Evolutionary conservation across 495 filamentous ascomycete species (phyloP), one percentile per base, ranked within the genome.

Genomic region (Penicillium simplicissimum): DNA sequence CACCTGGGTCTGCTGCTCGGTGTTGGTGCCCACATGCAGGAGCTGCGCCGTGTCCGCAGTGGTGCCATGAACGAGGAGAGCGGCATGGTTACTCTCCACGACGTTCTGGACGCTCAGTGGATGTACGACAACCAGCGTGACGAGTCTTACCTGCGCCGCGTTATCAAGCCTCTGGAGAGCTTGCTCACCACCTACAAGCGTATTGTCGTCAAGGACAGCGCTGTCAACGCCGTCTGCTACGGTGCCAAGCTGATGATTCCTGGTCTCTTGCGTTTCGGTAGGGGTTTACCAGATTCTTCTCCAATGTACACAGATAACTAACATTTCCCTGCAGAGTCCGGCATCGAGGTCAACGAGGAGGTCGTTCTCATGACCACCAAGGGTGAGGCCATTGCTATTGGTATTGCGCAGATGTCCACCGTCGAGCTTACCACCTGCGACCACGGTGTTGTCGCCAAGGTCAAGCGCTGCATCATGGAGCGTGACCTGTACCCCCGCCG

Each of bases 391-490:
- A 97, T 98, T 66, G 95, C 95, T 51, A 83, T 98, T 40, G 95
- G 89, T 68, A 94, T 96, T 68, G 92, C 95, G 17, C 90, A 93
- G 77, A 98, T 98, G 93, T 93, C 90, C 14, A 92, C 92, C 2
- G 90, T 94, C 57, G 91, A 96, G 75, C 87, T 98, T 70, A 86
- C 90, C 10, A 90, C 90, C 48, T 96, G 93, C 75, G 91, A 96
- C 72, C 96, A 98, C 75, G 96, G 96, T 65, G 90, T 96, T 35
- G 94, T 98, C 48, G 95, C 96, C 54, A 97, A 96, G 81, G 88
- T 98, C 71, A 98, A 98, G 87, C 87, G 95, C 57, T 92, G 91
- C 75, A 98, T 98, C 76, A 98, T 98, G 95, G 96, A 98, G 80
- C 90, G 95, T 62, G 94, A 97, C 71, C 82, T 96, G 13, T 98